These are phyloP conservation scores for Eucalyptus grandis DNA, from an alignment of 345 rosid species.

Conservation along the genomic window DNA sequence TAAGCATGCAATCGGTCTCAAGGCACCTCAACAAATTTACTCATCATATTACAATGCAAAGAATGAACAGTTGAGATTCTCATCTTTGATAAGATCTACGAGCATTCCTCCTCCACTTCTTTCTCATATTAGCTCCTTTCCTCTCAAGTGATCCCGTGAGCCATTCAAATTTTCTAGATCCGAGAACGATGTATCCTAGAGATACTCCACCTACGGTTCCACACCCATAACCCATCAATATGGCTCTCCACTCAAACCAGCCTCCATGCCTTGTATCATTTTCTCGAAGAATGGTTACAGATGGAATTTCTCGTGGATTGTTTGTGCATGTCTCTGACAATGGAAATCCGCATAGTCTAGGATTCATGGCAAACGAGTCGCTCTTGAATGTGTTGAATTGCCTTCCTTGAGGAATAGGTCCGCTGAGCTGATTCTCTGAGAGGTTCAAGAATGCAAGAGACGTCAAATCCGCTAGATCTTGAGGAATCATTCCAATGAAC, in stretches of 20 bases:
- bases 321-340: too few relatives aligned
- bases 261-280: not conserved
- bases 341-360: too few relatives aligned
- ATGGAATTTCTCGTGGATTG: not conserved
- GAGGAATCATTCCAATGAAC: too few relatives aligned
- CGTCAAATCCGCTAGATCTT: too few relatives aligned
- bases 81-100: not conserved
- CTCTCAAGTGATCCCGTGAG: slow-evolving; percentile 14
- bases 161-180: not conserved
- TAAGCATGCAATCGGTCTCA: not conserved
- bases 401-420: too few relatives aligned
- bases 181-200: not conserved
- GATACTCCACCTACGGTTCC: not conserved
- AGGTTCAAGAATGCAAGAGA: too few relatives aligned
- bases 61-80: too few relatives aligned
- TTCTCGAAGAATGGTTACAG: not conserved
- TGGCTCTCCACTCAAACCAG: not conserved
- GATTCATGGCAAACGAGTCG: too few relatives aligned
- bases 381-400: too few relatives aligned
- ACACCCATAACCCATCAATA: not conserved
- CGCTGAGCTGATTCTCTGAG: too few relatives aligned
- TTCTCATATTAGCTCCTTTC: slow-evolving; percentile 35
- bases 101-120: not conserved
- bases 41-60: not conserved
- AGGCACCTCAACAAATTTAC: not conserved